Evolutionary conservation across 1,139 yeast species (phyloP).

Genomic region (Nakaseomyces kungkrabaensis): DNA sequence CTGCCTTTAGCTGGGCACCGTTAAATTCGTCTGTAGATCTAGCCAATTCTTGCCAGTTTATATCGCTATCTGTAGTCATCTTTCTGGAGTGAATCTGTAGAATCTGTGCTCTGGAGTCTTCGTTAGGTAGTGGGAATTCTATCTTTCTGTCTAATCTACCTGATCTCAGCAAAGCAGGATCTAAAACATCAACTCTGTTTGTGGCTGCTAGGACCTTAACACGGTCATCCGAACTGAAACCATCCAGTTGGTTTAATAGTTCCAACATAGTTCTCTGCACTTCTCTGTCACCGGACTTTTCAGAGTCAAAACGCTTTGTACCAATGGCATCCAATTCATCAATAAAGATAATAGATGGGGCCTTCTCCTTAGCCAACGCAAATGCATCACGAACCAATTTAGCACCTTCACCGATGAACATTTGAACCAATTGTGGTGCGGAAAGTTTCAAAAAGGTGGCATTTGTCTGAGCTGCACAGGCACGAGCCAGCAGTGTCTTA

Average conservation of each 20-base stretch:
- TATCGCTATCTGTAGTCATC: slow-evolving; percentile 86
- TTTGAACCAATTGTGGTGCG: slow-evolving; percentile 96
- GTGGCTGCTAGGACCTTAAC: slow-evolving; percentile 98
- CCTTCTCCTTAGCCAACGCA: slow-evolving; percentile 96
- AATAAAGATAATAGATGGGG: slow-evolving; percentile 94
- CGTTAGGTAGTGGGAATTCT: slow-evolving; percentile 95
- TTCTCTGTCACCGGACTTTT: slow-evolving; percentile 96
- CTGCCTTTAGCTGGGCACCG: slow-evolving; percentile 97
- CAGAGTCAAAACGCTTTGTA: slow-evolving; percentile 95
- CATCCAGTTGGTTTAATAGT: slow-evolving; percentile 90
- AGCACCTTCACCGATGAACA: slow-evolving; percentile 99
- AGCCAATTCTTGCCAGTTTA: slow-evolving; percentile 97
- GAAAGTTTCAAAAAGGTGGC: slow-evolving; percentile 96
- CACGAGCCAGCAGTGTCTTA: slow-evolving; percentile 90
- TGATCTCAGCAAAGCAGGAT: slow-evolving; percentile 92
- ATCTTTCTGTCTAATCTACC: slow-evolving; percentile 97
- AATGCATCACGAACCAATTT: slow-evolving; percentile 96
- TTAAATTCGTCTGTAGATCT: slow-evolving; percentile 96
- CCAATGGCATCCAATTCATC: slow-evolving; percentile 99
- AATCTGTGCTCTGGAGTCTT: slow-evolving; percentile 94
- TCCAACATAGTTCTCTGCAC: slow-evolving; percentile 99
- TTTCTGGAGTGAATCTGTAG: slow-evolving; percentile 94
- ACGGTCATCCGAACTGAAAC: slow-evolving; percentile 95
- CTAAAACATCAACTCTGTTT: slow-evolving; percentile 93
- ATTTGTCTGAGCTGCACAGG: slow-evolving; percentile 98